Conservation (phyloP, 768 basidiomycete species). For the Lactarius hengduanensis region DNA sequence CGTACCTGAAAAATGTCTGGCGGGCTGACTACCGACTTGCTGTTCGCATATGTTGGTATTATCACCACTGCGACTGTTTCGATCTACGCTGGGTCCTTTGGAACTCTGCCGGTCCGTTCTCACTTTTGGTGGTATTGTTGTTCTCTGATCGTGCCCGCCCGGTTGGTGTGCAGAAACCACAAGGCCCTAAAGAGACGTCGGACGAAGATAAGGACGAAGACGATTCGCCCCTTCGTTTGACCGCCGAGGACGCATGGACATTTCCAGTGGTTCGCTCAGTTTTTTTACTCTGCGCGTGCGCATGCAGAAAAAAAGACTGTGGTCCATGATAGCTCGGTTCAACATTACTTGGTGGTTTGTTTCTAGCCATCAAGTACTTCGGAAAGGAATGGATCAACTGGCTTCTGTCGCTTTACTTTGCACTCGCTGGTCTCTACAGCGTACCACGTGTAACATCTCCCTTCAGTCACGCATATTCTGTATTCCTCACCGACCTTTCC, state of each 20-base stretch:
- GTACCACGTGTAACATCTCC: constrained; percentile 60
- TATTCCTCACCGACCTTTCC: neutral
- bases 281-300: constrained; percentile 1
- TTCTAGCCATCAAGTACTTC: constrained; percentile 67
- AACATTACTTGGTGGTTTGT: constrained; percentile 63
- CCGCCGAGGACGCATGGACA: constrained; percentile 67
- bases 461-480: neutral
- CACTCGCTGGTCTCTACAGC: constrained; percentile 60
- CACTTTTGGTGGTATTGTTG: constrained; percentile 16
- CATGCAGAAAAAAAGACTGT: neutral
- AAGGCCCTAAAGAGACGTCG: constrained; percentile 29
- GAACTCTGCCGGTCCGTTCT: constrained; percentile 60
- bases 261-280: constrained; percentile 64
- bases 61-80: constrained; percentile 61
- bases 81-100: constrained; percentile 68
- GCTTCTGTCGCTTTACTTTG: constrained; percentile 74
- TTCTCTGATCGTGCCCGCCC: constrained; percentile 2
- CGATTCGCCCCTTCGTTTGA: constrained; percentile 46
- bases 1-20: constrained; percentile 22
- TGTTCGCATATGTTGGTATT: constrained; percentile 69
- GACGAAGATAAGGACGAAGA: constrained; percentile 61
- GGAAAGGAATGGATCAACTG: constrained; percentile 83
- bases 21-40: constrained; percentile 51
- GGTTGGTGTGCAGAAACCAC: constrained; percentile 27
- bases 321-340: constrained; percentile 58